Base-by-base conservation (phyloP, 495 filamentous ascomycete species). In the Jackrogersella multiformis region DNA sequence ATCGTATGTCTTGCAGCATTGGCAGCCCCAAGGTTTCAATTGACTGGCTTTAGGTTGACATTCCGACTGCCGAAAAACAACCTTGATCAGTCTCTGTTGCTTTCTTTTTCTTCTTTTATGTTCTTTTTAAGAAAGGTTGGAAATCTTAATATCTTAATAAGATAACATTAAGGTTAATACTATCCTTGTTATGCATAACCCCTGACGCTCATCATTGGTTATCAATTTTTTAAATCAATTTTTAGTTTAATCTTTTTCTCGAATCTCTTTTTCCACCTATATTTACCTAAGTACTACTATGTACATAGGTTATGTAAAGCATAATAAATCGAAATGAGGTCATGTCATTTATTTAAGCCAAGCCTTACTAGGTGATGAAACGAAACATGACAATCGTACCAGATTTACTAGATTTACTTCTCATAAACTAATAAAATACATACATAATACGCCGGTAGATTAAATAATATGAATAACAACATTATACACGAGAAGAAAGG, bases 1-100 rank as follows among this genome's bases (percentile, higher is more conserved):
- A 71, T 71, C 54, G 56, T 56, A 71, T 71, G 68, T 71, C 68
- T 71, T 71, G 63, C 67, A 70, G 57, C 56, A 67, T 67, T 66
- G 57, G 57, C 45, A 23, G 4, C 63, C 59, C 54, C 58, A 67
- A 67, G 56, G 68, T 68, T 68, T 71, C 59, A 64, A 71, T 68
- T 51, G 41, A 64, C 64, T 66, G 58, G 58, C 59, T 60, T 59
- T 71, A 67, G 68, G 64, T 67, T 71, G 64, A 67, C 68, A 67
- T 71, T 64, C 68, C 68, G 68, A 71, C 54, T 63, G 68, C 68
- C 68, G 68, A 68, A 48, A 60, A 60, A 48, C 46, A 67, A 67
- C 64, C 67, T 66, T 62, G 67, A 61, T 66, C 38, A 18, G 41
- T 48, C 58, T 56, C 16, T 12, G 6, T 28, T 51, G 23, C 21